A percentile compares a stretch with the other conserved stretches of the same genome.
phyloP scores from a whole-genome alignment of 2,329 filamentous ascomycete species.

The Aspergillus sp. region DNA sequence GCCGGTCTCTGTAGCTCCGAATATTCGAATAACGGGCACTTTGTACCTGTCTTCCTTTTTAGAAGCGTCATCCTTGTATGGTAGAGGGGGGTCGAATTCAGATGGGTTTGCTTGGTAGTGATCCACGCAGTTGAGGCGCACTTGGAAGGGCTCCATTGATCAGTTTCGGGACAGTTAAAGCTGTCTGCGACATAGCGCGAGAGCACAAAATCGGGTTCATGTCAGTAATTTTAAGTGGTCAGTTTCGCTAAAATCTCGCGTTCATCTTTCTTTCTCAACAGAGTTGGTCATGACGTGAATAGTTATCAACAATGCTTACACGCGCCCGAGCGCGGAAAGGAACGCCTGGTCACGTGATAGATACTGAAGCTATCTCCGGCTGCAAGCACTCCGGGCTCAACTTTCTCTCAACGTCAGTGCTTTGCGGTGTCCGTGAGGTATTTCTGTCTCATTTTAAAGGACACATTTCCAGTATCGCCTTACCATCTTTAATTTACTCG shows the following conservation, averaged over 20 bases:
- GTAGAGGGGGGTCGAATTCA: constrained; percentile 73
- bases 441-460: not conserved
- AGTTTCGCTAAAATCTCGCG: not conserved
- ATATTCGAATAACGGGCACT: constrained; percentile 82
- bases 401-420: not conserved
- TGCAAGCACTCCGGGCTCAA: not conserved
- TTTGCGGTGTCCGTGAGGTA: not conserved
- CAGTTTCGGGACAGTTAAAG: constrained; percentile 11
- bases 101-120: constrained; percentile 81
- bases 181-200: constrained; percentile 20
- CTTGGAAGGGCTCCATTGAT: constrained; percentile 71
- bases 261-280: constrained; percentile 1
- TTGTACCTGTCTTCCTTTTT: constrained; percentile 62
- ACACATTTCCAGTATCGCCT: not conserved
- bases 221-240: not conserved
- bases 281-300: constrained; percentile 7
- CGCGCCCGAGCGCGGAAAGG: constrained; percentile 15
- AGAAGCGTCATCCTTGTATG: constrained; percentile 57
- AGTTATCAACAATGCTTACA: constrained; percentile 7
- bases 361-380: constrained; percentile 3
- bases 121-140: constrained; percentile 93
- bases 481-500: not conserved
- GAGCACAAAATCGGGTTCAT: constrained; percentile 3
- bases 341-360: constrained; percentile 26
- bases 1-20: constrained; percentile 88